phyloP scores from a whole-genome alignment of 2,329 filamentous ascomycete genomes.

The Claviceps spartinae region DNA sequence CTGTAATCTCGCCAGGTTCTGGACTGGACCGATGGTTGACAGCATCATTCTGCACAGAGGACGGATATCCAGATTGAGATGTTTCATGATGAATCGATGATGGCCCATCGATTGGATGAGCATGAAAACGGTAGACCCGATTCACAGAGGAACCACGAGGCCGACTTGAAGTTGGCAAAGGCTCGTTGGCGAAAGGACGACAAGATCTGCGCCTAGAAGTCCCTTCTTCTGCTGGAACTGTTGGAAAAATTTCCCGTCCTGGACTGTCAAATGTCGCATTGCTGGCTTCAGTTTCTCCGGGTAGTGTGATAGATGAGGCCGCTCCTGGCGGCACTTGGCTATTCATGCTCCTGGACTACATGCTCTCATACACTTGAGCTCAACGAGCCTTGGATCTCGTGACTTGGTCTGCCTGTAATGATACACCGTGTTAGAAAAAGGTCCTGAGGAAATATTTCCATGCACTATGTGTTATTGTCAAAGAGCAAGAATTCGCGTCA shows the following conservation, averaged over 20 bases:
- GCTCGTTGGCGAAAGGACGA: neutral
- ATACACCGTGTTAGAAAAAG: neutral
- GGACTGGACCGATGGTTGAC: too few relatives aligned
- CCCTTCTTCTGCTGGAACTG: conserved; percentile 6
- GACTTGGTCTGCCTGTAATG: neutral
- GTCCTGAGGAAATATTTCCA: neutral
- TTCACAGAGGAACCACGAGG: neutral
- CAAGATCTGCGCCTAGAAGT: conserved; percentile 1
- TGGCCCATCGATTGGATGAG: neutral
- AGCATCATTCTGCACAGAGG: neutral
- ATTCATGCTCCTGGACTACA: conserved; percentile 6
- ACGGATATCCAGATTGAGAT: too few relatives aligned
- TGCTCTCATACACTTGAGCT: conserved; percentile 1
- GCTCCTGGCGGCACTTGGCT: neutral
- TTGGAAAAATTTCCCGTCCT: neutral
- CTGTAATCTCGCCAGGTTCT: neutral
- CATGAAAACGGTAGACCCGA: neutral
- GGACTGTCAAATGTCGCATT: neutral
- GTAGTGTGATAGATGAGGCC: neutral
- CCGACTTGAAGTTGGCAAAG: neutral
- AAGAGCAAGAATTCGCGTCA: conserved; percentile 31
- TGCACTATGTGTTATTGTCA: neutral
- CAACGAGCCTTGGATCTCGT: neutral
- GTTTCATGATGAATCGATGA: neutral
- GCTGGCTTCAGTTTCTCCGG: neutral